These are phyloP conservation scores for Cryphonectria carpinicola DNA, from an alignment of 2,329 filamentous ascomycete genomes.

Conservation along the genomic window DNA sequence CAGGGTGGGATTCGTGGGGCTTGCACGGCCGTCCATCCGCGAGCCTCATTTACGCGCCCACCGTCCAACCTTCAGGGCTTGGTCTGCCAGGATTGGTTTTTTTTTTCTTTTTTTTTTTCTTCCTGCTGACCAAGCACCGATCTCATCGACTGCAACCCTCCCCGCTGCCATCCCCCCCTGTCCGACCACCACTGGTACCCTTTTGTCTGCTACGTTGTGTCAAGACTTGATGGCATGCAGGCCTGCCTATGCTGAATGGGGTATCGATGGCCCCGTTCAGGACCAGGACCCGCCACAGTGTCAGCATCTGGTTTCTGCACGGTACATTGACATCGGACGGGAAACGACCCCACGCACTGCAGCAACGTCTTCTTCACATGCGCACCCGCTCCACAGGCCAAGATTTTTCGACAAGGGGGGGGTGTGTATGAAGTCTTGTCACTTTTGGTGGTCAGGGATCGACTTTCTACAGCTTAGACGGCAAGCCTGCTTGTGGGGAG, in stretches of 20 bases:
- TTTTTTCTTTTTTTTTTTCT: neutral
- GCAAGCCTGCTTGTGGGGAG: conserved; percentile 23
- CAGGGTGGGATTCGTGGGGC: conserved; percentile 44
- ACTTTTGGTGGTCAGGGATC: conserved; percentile 17
- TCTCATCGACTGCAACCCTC: conserved; percentile 23
- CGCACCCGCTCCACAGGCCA: conserved; percentile 6
- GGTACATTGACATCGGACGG: conserved; percentile 24
- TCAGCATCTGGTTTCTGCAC: conserved; percentile 11
- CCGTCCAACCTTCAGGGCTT: conserved; percentile 34
- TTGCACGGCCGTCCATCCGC: conserved; percentile 49
- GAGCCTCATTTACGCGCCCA: conserved; percentile 58
- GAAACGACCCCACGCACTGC: conserved; percentile 8
- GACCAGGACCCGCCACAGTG: conserved; percentile 24
- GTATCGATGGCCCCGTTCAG: conserved; percentile 15
- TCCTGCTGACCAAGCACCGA: neutral
- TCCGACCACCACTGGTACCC: conserved; percentile 12
- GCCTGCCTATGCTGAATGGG: conserved; percentile 13
- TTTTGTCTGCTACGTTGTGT: conserved; percentile 3
- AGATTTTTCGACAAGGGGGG: conserved; percentile 1
- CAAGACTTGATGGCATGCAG: conserved; percentile 8
- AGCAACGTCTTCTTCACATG: conserved; percentile 16
- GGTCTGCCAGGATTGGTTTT: conserved; percentile 44
- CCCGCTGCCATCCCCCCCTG: conserved; percentile 21
- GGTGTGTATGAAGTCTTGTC: neutral
- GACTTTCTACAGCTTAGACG: conserved; percentile 16